Evolutionary conservation across 768 basidiomycete genomes (phyloP).

Genomic region (Lyophyllum shimeji): DNA sequence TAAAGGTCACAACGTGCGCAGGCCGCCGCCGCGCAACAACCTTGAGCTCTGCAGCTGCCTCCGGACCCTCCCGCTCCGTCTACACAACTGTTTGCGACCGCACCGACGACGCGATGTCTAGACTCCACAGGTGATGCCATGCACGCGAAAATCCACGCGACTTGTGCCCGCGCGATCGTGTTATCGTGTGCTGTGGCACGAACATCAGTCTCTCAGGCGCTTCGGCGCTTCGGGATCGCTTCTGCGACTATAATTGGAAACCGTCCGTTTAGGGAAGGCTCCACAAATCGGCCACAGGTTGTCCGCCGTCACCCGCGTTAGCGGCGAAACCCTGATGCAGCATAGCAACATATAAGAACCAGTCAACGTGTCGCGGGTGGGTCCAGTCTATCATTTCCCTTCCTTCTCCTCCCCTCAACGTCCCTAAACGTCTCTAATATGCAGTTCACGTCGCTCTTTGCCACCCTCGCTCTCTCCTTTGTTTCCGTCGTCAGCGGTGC

Average conservation of each 20-base stretch:
- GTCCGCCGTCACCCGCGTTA: constrained; percentile 1
- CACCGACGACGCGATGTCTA: neutral
- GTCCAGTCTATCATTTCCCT: neutral
- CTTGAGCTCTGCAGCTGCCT: too few species aligned
- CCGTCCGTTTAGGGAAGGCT: neutral
- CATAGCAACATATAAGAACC: neutral
- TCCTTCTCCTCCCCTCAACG: neutral
- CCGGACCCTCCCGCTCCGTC: too few species aligned
- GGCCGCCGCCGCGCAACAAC: too few species aligned
- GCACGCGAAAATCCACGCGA: too few species aligned
- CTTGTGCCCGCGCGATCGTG: neutral
- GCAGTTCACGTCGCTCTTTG: constrained; percentile 23
- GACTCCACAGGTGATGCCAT: neutral
- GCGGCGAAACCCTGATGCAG: neutral
- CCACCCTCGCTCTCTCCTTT: constrained; percentile 25
- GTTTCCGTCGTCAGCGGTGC: constrained; percentile 20
- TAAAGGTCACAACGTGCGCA: too few species aligned
- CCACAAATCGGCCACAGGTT: constrained; percentile 6
- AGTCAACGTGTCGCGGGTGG: neutral
- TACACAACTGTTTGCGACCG: too few species aligned
- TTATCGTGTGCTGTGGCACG: neutral
- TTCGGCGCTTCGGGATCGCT: neutral
- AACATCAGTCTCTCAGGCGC: neutral
- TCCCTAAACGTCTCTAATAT: constrained; percentile 13
- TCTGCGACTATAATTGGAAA: neutral